Evolutionary conservation across 1,284 basidiomycete species (phyloP), one percentile per base, ranked within the genome.

Genomic region (Cryptococcus amylolentus): DNA sequence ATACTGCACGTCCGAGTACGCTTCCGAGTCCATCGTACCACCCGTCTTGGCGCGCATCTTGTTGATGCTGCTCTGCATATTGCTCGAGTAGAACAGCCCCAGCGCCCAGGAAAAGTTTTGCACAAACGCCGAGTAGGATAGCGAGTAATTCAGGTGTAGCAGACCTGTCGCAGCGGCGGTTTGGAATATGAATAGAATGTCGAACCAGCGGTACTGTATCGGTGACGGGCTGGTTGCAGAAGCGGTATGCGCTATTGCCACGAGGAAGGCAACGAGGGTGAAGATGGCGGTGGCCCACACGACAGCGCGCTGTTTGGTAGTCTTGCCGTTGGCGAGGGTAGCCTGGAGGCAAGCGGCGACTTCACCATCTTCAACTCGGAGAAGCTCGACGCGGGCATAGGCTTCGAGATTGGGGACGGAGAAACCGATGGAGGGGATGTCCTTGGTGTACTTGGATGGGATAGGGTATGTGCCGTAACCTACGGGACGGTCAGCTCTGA

Each of bases 381-480:
- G 83, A 26, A 98, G 82, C 9, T 86, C 84, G 51, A 98, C 79
- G 61, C 91, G 88, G 0, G 86, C 92, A 63, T 86, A 91, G 1
- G 89, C 92, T 73, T 98, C 92, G 14, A 98, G 81, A 73, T 98
- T 88, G 9, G 95, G 95, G 26, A 98, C 88, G 23, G 80, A 81
- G 75, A 87, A 98, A 0, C 88, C 92, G 58, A 96, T 88, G 14
- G 73, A 72, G 0, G 94, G 93, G 14, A 98, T 81, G 54, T 81
- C 76, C 42, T 78, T 74, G 18, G 80, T 71, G 52, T 77, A 75
- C 10, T 66, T 61, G n/a, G 67, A 71, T 0, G 91, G 89, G 1
- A 97, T 81, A 2, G 84, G 80, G 57, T 93, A 81, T 5, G 86
- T 84, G 63, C 91, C 89, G 12, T 84, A 83, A 43, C 81, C 81